phyloP scores from a whole-genome alignment of 169 alveolate species.

The Plasmodium coatneyi region DNA sequence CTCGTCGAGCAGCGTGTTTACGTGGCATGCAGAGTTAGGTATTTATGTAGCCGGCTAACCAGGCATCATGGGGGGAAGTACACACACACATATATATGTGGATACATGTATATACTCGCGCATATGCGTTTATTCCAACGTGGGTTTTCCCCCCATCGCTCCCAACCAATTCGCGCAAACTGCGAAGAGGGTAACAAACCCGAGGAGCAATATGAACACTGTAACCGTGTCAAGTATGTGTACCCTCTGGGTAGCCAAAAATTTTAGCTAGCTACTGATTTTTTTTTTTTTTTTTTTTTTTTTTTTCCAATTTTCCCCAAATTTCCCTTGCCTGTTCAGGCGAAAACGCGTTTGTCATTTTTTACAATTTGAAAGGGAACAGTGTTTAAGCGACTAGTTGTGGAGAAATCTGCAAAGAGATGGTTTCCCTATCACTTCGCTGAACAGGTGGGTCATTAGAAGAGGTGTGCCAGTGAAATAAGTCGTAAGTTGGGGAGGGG shows the following conservation, averaged over 20 bases:
- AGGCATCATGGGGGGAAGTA: background rate
- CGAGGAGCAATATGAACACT: background rate
- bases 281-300: background rate
- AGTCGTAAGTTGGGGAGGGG: background rate
- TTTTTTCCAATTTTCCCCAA: background rate
- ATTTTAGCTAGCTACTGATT: background rate
- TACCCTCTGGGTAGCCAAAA: background rate
- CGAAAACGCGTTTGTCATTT: background rate
- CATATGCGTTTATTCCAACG: background rate
- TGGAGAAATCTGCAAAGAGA: background rate
- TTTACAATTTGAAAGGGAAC: background rate
- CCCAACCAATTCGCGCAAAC: background rate
- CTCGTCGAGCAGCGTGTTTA: background rate
- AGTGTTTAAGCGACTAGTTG: background rate
- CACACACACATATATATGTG: background rate
- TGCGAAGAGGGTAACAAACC: background rate
- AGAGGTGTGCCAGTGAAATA: background rate
- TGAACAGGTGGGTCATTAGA: background rate
- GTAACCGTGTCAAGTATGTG: background rate
- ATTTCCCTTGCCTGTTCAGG: background rate
- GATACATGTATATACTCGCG: background rate
- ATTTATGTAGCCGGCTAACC: background rate
- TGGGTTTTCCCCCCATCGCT: background rate
- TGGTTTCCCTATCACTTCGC: background rate
- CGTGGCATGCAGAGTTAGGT: background rate